Percentiles rank a stretch among this genome's conserved stretches.
Conservation (phyloP, 148 eudicot species). For the Fallopia convolvulus region DNA sequence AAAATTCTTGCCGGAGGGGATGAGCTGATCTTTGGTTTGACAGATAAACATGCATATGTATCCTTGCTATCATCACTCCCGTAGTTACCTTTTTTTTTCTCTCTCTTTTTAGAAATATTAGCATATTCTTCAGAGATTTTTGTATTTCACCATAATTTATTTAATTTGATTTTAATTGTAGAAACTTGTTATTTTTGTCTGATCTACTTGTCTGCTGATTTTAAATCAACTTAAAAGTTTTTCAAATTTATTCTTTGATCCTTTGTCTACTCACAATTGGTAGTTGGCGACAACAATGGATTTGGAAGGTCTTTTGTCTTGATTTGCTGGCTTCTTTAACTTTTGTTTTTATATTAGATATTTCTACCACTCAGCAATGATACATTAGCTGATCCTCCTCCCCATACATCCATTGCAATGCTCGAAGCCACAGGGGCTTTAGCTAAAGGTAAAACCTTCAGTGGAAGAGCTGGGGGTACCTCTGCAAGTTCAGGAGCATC, state of each 20-base stretch:
- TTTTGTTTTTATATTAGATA: constrained; percentile 34
- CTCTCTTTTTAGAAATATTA: neutral
- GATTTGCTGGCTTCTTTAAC: constrained; percentile 27
- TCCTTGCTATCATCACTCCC: constrained; percentile 31
- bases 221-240: neutral
- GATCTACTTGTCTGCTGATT: neutral
- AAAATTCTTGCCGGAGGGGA: constrained; percentile 63
- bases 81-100: neutral
- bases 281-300: neutral
- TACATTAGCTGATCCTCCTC: constrained; percentile 31
- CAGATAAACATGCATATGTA: constrained; percentile 85
- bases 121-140: neutral
- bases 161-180: neutral
- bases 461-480: constrained; percentile 57
- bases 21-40: constrained; percentile 62
- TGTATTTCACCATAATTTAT: neutral
- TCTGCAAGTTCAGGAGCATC: constrained; percentile 78
- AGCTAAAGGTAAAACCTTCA: constrained; percentile 35
- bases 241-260: neutral
- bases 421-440: constrained; percentile 64
- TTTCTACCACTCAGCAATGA: constrained; percentile 56
- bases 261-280: neutral
- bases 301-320: neutral
- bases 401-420: constrained; percentile 52
- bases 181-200: neutral